Evolutionary conservation across 305 asterid genomes (phyloP), one percentile per base, ranked within the genome.

Genomic region (Fraxinus xanthoxyloides): DNA sequence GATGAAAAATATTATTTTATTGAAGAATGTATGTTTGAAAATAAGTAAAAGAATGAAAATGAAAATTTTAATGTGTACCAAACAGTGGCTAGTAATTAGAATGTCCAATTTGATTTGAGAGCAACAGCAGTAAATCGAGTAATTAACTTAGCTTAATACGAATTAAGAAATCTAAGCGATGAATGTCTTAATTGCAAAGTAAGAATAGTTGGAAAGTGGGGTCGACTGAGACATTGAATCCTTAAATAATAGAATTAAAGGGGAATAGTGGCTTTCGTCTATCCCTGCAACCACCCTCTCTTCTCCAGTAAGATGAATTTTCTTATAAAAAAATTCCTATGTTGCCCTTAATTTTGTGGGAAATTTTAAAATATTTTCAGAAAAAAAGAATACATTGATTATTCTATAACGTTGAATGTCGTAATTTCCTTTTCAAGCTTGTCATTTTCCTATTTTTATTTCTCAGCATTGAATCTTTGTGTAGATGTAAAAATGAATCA

Each of bases 151-250:
- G 35, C 34, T 26, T 3, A 26, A 65, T 13, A 69, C 24, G 35
- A 30, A 69, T 70, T 31, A 30, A 70, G 75, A 70, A 70, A 31
- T 70, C 9, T 15, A 56, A 56, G 67, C 10, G 17, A 70, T 70
- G 24, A 75, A 1, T 75, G 51, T 86, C 85, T 84, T 82, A 51
- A 75, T 51, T 80, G 35, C 43, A 76, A 87, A 82, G 80, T 80
- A 77, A 85, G 28, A 74, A 30, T 8, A 82, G 85, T 76, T 77
- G 81, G 77, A 76, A 48, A 75, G 74, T 32, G 26, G 51, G 70
- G 72, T 65, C n/a, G 8, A 24, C 32, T 35, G 30, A 73, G 72
- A 72, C 30, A 76, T 70, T 59, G 13, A 36, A 34, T 70, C 28
- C 35, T 46, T 48, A 0, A n/a, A 69, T 12, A 43, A 35, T 83